These are phyloP conservation scores for Termitomyces eurrhizus DNA, from an alignment of 768 basidiomycete species.

Conservation along the genomic window DNA sequence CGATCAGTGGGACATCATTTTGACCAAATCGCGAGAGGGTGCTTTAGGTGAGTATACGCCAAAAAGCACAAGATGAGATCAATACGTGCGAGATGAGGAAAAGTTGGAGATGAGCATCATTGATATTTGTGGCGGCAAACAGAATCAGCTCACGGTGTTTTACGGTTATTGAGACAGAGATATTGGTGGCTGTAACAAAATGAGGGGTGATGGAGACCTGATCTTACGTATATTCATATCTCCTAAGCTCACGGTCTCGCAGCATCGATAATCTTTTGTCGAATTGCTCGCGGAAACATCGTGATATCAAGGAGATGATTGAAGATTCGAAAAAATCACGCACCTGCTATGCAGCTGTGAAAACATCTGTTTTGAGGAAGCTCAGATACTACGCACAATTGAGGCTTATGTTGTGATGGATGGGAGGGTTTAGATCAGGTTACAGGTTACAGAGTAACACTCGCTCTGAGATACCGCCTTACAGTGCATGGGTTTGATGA, in stretches of 20 bases:
- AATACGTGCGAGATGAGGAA: too few relatives aligned
- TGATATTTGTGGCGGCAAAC: neutral
- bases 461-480: neutral
- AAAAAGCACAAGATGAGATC: neutral
- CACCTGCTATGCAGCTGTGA: neutral
- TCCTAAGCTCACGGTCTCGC: neutral
- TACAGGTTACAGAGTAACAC: neutral
- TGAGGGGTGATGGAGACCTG: slow-evolving; percentile 2
- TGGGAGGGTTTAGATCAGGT: neutral
- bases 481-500: neutral
- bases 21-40: neutral
- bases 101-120: neutral
- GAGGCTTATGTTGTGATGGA: neutral
- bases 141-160: neutral
- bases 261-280: neutral
- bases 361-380: neutral
- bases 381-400: neutral
- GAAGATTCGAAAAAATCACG: neutral
- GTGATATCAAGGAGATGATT: neutral
- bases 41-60: neutral
- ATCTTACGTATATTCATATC: neutral
- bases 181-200: neutral
- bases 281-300: neutral
- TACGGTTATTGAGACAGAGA: neutral
- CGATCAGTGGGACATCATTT: neutral